Base-by-base conservation (phyloP, 495 filamentous ascomycete species). In the Xanthoparmelia taractica region DNA sequence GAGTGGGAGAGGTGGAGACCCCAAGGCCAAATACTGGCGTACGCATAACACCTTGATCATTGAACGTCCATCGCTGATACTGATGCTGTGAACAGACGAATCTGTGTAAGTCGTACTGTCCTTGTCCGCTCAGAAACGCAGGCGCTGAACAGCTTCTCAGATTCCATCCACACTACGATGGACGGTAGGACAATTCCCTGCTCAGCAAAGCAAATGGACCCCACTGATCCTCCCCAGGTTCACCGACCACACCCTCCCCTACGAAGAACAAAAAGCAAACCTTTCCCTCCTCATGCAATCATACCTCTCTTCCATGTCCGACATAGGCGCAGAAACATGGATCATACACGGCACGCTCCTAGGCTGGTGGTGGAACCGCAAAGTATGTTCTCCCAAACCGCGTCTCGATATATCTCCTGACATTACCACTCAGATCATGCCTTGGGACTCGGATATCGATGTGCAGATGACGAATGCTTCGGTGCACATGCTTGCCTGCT, bases 301-400 rank as follows among this genome's bases (percentile, higher is more conserved):
- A 17, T 85, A 85, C 60, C 70, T 85, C 13, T 71, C 72, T 5
- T 81, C 79, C 13, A 85, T 85, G 82, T 67, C 73, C 36, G 76
- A 79, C 33, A 72, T 86, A 38, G 80, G 79, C 15, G 79, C 78
- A 10, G 81, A 84, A 66, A 86, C 82, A 43, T 86, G 83, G 83
- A 81, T 86, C 47, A 85, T 85, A 78, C 83, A 86, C 63, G 83
- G 83, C 27, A 79, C 79, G 4, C 75, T 86, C 57, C 71, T 86
- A 34, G 79, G 82, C 29, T 85, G 83, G 83, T 86, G 80, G 79
- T 86, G 83, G 83, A 86, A 84, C 69, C 77, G 78, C 57, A 79
- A 79, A 73, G 79, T 78, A 59, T 54, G 63, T 37, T 37, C 34
- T 43, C 37, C 38, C 40, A 10, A 41, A 23, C 47, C 58, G 31